Percentiles rank a stretch among this genome's conserved stretches.
Evolutionary conservation across 495 filamentous ascomycete species (phyloP).

Genomic region (Rostrohypoxylon terebratum): DNA sequence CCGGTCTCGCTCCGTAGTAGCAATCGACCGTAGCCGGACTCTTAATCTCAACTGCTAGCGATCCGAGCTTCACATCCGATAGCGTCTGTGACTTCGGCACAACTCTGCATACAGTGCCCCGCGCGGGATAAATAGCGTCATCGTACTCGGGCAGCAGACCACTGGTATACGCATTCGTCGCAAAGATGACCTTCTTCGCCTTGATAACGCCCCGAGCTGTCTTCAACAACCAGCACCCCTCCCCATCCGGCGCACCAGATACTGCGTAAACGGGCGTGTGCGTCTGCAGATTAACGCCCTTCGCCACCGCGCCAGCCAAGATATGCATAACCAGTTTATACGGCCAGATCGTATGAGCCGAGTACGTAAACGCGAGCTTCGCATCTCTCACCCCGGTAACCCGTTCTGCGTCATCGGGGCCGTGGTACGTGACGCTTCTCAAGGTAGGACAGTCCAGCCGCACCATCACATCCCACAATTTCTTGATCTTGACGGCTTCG

Average conservation of each 20-base stretch:
- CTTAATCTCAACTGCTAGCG: slow-evolving; percentile 19
- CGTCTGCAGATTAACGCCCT: slow-evolving; percentile 49
- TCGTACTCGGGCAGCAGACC: slow-evolving; percentile 63
- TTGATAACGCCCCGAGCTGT: slow-evolving; percentile 62
- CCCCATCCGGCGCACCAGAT: slow-evolving; percentile 36
- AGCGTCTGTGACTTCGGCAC: background rate
- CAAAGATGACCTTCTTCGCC: slow-evolving; percentile 65
- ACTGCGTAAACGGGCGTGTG: slow-evolving; percentile 47
- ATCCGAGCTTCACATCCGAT: slow-evolving; percentile 13
- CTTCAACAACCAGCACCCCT: slow-evolving; percentile 57
- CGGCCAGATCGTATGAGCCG: slow-evolving; percentile 57
- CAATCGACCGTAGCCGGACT: slow-evolving; percentile 35
- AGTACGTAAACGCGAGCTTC: slow-evolving; percentile 41
- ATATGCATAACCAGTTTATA: slow-evolving; percentile 71
- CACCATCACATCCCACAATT: slow-evolving; percentile 51
- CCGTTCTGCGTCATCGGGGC: slow-evolving; percentile 29
- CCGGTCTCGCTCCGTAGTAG: slow-evolving; percentile 64
- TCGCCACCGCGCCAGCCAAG: slow-evolving; percentile 55
- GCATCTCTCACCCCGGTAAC: slow-evolving; percentile 34
- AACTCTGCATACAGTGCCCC: slow-evolving; percentile 50
- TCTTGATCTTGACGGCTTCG: slow-evolving; percentile 49
- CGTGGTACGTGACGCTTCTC: slow-evolving; percentile 49
- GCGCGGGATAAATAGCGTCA: slow-evolving; percentile 67
- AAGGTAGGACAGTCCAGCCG: slow-evolving; percentile 53
- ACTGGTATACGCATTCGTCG: slow-evolving; percentile 73